Evolutionary conservation across 352 stramenopile genomes (phyloP).

Genomic region (Phytopythium chamaehyphon): DNA sequence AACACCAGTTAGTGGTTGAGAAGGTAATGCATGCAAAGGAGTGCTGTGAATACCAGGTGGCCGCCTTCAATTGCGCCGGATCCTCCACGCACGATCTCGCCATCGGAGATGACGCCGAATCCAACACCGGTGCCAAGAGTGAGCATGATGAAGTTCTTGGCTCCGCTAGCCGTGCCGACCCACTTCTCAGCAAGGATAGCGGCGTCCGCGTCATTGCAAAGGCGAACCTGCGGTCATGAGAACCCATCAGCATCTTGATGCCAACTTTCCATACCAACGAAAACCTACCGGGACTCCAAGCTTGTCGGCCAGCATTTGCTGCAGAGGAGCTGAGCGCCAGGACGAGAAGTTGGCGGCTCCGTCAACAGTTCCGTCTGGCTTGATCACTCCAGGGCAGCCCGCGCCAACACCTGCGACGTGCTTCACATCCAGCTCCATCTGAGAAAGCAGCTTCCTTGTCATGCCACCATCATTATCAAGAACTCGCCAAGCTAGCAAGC

Average conservation of each 20-base stretch:
- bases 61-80: slow-evolving; percentile 76
- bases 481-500: no score
- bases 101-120: slow-evolving; percentile 57
- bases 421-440: slow-evolving; percentile 23
- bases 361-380: slow-evolving; percentile 42
- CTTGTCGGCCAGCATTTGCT: slow-evolving; percentile 37
- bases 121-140: slow-evolving; percentile 80
- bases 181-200: slow-evolving; percentile 77
- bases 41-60: slow-evolving; percentile 61
- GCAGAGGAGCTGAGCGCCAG: slow-evolving; percentile 58
- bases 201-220: slow-evolving; percentile 26
- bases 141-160: slow-evolving; percentile 82
- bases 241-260: slow-evolving; percentile 8
- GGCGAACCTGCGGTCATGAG: no score
- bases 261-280: slow-evolving; percentile 15
- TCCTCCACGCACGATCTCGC: slow-evolving; percentile 54
- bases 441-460: no score
- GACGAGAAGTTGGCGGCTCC: slow-evolving; percentile 62
- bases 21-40: no score
- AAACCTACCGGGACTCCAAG: slow-evolving; percentile 27
- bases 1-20: no score
- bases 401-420: slow-evolving; percentile 46
- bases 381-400: slow-evolving; percentile 54
- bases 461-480: no score
- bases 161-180: slow-evolving; percentile 48